Evolutionary conservation across 768 basidiomycete species (phyloP).

Genomic region (Russula sp.): DNA sequence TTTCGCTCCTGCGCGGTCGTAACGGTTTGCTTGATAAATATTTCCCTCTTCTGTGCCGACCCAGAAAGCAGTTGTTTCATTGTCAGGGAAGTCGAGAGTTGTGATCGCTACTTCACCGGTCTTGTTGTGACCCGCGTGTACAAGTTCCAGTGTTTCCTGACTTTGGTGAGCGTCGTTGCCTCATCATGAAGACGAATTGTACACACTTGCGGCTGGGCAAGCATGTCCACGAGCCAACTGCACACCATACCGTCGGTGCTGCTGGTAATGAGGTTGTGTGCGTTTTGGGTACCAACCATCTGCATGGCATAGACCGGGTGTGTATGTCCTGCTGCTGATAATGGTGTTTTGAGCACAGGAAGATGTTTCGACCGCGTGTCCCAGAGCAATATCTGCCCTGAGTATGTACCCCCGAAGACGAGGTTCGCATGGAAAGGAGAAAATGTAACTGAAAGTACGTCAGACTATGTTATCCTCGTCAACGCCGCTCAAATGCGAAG

Average conservation of each 20-base stretch:
- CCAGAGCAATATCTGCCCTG: slow-evolving; percentile 97
- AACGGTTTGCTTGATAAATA: slow-evolving; percentile 92
- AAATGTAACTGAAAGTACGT: slow-evolving; percentile 93
- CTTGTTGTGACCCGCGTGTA: slow-evolving; percentile 89
- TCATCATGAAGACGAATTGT: background rate
- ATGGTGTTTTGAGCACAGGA: slow-evolving; percentile 91
- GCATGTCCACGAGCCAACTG: slow-evolving; percentile 98
- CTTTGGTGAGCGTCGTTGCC: background rate
- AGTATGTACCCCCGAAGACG: slow-evolving; percentile 98
- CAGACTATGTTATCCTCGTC: slow-evolving; percentile 47
- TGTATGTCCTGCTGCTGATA: slow-evolving; percentile 94
- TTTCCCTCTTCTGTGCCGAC: slow-evolving; percentile 98
- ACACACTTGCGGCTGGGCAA: slow-evolving; percentile 89
- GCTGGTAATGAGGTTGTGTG: slow-evolving; percentile 93
- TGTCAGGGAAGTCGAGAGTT: slow-evolving; percentile 87
- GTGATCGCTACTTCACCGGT: slow-evolving; percentile 96
- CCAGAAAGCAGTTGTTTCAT: slow-evolving; percentile 96
- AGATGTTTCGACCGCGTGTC: slow-evolving; percentile 95
- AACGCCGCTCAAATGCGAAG: slow-evolving; percentile 4
- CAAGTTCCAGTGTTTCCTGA: slow-evolving; percentile 89
- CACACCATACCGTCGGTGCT: slow-evolving; percentile 97
- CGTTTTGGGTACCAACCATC: slow-evolving; percentile 98
- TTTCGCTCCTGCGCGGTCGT: slow-evolving; percentile 94
- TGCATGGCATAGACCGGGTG: slow-evolving; percentile 98
- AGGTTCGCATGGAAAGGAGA: slow-evolving; percentile 98